Evolutionary conservation across 495 filamentous ascomycete species (phyloP).

Genomic region (Podospora australis): DNA sequence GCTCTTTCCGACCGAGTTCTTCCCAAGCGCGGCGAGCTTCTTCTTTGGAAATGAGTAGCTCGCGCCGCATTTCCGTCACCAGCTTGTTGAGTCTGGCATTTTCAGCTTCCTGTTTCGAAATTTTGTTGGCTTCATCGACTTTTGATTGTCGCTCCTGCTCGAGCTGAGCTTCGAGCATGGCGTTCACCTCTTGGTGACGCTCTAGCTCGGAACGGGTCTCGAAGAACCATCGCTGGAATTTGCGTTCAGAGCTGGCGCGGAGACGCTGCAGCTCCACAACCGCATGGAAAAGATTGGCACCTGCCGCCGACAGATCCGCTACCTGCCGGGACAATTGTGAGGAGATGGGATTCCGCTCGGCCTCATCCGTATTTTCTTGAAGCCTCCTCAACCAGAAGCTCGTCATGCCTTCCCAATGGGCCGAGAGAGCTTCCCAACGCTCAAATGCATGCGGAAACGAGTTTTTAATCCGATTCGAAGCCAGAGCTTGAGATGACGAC

Average conservation of each 20-base stretch:
- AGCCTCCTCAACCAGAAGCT: conserved; percentile 93
- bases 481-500: conserved; percentile 20
- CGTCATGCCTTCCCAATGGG: conserved; percentile 96
- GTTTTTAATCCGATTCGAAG: conserved; percentile 32
- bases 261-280: conserved; percentile 96
- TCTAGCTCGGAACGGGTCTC: conserved; percentile 87
- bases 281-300: conserved; percentile 95
- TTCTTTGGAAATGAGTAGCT: conserved; percentile 90
- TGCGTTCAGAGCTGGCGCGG: conserved; percentile 89
- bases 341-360: conserved; percentile 72
- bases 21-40: conserved; percentile 96
- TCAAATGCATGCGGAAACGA: conserved; percentile 96
- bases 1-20: conserved; percentile 86
- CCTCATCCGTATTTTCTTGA: conserved; percentile 79
- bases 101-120: conserved; percentile 58
- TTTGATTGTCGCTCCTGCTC: conserved; percentile 64
- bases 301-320: conserved; percentile 89
- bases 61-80: conserved; percentile 78
- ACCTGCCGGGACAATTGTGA: conserved; percentile 89
- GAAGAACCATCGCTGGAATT: conserved; percentile 98
- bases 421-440: conserved; percentile 91
- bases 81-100: conserved; percentile 64
- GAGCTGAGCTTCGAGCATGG: conserved; percentile 66
- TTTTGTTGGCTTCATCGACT: conserved; percentile 55
- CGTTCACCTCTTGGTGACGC: conserved; percentile 74